Conservation (phyloP, 2,329 filamentous ascomycete species). For the Penicillium decumbens region DNA sequence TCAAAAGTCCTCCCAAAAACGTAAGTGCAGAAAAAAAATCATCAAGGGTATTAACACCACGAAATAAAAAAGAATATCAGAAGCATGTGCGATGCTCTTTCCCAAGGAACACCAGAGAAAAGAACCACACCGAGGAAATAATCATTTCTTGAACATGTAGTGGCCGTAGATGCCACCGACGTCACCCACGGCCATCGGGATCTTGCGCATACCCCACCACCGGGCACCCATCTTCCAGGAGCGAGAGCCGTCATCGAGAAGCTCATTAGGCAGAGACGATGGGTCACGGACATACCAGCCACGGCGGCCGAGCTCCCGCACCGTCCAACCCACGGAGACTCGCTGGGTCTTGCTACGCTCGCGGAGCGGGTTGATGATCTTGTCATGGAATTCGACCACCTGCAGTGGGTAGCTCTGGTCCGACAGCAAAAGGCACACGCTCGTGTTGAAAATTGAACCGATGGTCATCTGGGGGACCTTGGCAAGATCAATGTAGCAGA, state of each 20-base stretch:
- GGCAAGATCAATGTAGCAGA: constrained; percentile 73
- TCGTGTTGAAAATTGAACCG: constrained; percentile 55
- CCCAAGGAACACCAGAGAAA: constrained; percentile 9
- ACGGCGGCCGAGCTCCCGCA: constrained; percentile 63
- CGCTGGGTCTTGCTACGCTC: constrained; percentile 56
- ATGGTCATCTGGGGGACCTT: constrained; percentile 59
- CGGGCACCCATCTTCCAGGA: constrained; percentile 80
- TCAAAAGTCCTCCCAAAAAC: constrained; percentile 6
- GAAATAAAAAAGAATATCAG: constrained; percentile 8
- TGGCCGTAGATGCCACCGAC: constrained; percentile 57
- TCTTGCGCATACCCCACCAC: constrained; percentile 77
- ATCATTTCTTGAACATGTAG: constrained; percentile 55
- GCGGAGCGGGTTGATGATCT: constrained; percentile 60
- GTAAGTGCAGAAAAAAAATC: constrained; percentile 2
- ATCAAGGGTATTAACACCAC: constrained; percentile 22
- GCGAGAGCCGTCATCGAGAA: constrained; percentile 54
- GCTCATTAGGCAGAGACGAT: constrained; percentile 29
- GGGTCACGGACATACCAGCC: constrained; percentile 60
- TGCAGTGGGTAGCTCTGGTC: constrained; percentile 62
- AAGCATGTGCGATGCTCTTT: constrained; percentile 1
- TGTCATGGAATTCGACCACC: constrained; percentile 69
- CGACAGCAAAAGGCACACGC: constrained; percentile 54
- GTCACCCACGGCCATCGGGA: constrained; percentile 53
- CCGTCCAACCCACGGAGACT: constrained; percentile 61
- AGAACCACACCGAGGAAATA: background rate